Evolutionary conservation across 805 yeast species (phyloP).

Genomic region (Ogataea methanolica): DNA sequence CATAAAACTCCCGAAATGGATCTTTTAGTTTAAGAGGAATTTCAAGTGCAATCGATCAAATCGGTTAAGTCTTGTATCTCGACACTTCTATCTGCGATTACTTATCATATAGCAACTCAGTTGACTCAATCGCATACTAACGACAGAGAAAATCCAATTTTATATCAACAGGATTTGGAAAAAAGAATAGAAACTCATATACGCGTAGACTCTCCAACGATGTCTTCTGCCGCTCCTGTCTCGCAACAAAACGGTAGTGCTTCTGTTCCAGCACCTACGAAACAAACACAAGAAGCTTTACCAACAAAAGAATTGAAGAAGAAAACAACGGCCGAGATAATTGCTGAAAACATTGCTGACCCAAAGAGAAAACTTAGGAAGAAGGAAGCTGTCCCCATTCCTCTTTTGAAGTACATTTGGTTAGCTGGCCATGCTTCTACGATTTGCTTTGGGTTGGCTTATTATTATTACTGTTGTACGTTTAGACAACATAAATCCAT

Average conservation of each 20-base stretch:
- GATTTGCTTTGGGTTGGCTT: slow-evolving; percentile 37
- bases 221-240: not conserved
- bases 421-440: slow-evolving; percentile 49
- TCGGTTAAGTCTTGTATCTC: too few species aligned
- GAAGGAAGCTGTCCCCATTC: slow-evolving; percentile 30
- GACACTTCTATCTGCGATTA: too few species aligned
- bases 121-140: too few species aligned
- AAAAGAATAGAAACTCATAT: not conserved
- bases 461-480: slow-evolving; percentile 32
- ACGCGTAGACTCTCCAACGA: not conserved
- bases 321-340: not conserved
- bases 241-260: not conserved
- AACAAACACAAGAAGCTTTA: not conserved
- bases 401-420: slow-evolving; percentile 49
- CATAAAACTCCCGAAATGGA: too few species aligned
- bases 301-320: not conserved
- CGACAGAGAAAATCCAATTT: too few species aligned
- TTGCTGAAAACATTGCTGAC: not conserved
- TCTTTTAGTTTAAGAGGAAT: too few species aligned
- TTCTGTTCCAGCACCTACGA: not conserved
- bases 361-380: slow-evolving; percentile 32
- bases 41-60: too few species aligned
- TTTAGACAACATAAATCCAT: slow-evolving; percentile 34
- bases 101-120: too few species aligned
- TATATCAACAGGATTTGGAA: too few species aligned